These are phyloP conservation scores for Xerocomus brunneocitrinus DNA, from an alignment of 768 basidiomycete genomes.

Conservation along the genomic window DNA sequence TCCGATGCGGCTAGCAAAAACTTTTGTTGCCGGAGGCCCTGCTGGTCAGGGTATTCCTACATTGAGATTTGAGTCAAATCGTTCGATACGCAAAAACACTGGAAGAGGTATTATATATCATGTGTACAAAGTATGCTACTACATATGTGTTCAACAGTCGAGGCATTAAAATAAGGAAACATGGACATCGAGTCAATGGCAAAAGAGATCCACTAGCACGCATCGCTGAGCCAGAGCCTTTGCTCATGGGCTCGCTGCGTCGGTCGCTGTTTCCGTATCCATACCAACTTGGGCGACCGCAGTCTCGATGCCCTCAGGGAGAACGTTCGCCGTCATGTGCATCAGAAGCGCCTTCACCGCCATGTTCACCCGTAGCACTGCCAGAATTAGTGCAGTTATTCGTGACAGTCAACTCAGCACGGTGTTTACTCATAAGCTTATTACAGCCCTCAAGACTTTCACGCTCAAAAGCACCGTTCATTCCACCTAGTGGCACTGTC, in stretches of 20 bases:
- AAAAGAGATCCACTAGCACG: background rate
- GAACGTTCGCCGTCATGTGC: background rate
- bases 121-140: background rate
- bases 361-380: background rate
- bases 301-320: background rate
- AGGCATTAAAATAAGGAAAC: background rate
- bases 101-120: no score
- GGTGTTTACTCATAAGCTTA: no score
- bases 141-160: background rate
- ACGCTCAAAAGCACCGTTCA: no score
- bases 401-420: no score
- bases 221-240: background rate
- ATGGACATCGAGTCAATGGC: background rate
- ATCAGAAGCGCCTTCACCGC: background rate
- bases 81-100: no score
- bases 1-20: no score
- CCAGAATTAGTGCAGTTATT: background rate
- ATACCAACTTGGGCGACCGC: background rate
- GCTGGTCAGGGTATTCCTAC: no score
- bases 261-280: background rate
- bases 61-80: no score
- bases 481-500: no score
- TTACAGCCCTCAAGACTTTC: no score
- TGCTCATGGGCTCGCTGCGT: background rate
- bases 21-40: no score